phyloP scores from a whole-genome alignment of 495 filamentous ascomycete species.

The Baudoinia panamericana region DNA sequence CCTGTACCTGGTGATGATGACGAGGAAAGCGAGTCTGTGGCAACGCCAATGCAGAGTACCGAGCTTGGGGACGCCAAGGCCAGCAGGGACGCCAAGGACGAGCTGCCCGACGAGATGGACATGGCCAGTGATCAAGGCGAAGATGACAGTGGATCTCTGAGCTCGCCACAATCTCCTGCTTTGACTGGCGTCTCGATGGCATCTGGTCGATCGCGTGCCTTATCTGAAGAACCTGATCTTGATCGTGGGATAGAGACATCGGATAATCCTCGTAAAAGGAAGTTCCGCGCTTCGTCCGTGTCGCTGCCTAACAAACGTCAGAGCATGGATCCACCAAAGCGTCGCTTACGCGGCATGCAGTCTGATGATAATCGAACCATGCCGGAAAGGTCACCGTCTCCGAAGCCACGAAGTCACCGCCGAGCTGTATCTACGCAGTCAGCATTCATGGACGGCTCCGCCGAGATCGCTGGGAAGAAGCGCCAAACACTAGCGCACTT shows the following conservation, averaged over 20 bases:
- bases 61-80: constrained; percentile 8
- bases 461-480: constrained; percentile 5
- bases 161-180: constrained; percentile 8
- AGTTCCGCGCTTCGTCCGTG: constrained; percentile 17
- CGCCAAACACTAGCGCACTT: constrained; percentile 4
- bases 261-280: constrained; percentile 16
- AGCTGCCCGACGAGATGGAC: constrained; percentile 6
- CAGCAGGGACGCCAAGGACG: neutral
- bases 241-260: constrained; percentile 1
- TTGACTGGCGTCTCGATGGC: constrained; percentile 1
- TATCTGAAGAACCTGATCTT: constrained; percentile 8
- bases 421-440: constrained; percentile 20
- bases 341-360: constrained; percentile 10
- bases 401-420: constrained; percentile 10
- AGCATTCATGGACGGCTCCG: constrained; percentile 5
- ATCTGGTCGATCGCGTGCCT: constrained; percentile 4
- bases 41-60: constrained; percentile 13
- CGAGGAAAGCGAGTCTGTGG: constrained; percentile 15
- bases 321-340: constrained; percentile 18
- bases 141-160: constrained; percentile 10
- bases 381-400: constrained; percentile 19
- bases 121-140: constrained; percentile 6
- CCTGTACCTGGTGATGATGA: constrained; percentile 18
- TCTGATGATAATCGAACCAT: constrained; percentile 2
- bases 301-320: constrained; percentile 14